Conservation (phyloP, 805 yeast genomes). For the Starmerella ratchasimensis region DNA sequence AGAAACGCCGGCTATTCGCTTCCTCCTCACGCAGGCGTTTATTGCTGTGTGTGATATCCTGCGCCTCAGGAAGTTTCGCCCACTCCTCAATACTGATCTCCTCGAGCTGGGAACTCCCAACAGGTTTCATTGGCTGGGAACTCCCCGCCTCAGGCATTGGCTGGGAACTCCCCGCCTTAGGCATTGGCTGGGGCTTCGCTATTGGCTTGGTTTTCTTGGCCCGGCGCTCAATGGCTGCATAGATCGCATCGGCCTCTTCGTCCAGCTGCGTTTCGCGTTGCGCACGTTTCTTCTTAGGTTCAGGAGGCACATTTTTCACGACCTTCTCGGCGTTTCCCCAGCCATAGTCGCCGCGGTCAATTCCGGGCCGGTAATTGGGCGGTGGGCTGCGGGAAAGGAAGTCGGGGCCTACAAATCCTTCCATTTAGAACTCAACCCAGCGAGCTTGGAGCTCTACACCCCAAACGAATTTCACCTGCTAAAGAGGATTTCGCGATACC, state of each 20-base stretch:
- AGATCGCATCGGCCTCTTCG: constrained; percentile 11
- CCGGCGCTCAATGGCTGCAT: constrained; percentile 8
- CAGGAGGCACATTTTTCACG: not conserved
- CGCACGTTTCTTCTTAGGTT: not conserved
- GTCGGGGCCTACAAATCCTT: constrained; percentile 19
- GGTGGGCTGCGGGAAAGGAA: constrained; percentile 83
- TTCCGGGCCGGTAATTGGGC: constrained; percentile 77
- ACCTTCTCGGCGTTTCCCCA: constrained; percentile 43
- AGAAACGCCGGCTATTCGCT: constrained; percentile 52
- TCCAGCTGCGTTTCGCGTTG: too few relatives aligned
- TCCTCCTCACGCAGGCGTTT: constrained; percentile 53
- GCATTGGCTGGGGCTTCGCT: not conserved
- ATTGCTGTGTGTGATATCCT: constrained; percentile 70
- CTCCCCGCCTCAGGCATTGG: not conserved
- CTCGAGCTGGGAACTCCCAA: constrained; percentile 27
- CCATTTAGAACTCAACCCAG: too few relatives aligned
- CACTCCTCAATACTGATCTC: constrained; percentile 57
- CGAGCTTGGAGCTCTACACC: too few relatives aligned
- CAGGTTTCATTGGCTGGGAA: not conserved
- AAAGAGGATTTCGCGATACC: too few relatives aligned
- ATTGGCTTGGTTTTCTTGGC: not conserved
- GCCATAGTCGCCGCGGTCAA: constrained; percentile 92
- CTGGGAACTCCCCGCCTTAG: not conserved
- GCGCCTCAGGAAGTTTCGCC: constrained; percentile 73
- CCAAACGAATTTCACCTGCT: too few relatives aligned